Evolutionary conservation across 2,329 filamentous ascomycete species (phyloP).

Genomic region (Colletotrichum melonis): DNA sequence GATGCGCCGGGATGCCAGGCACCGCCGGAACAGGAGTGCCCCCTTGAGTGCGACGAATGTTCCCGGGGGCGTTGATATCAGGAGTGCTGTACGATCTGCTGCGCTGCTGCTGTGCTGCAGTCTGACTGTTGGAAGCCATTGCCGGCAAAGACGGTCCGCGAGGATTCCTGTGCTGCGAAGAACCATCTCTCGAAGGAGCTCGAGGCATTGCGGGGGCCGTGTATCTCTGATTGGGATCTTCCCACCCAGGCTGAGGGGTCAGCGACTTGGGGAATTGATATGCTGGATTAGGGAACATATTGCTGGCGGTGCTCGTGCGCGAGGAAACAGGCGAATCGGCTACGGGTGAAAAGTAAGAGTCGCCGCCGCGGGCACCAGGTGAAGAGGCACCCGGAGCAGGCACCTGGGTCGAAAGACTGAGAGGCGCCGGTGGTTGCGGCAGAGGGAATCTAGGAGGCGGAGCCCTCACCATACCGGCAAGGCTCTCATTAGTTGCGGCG

Average conservation of each 20-base stretch:
- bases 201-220: slow-evolving; percentile 89
- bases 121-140: slow-evolving; percentile 69
- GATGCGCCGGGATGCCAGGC: slow-evolving; percentile 79
- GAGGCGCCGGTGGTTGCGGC: slow-evolving; percentile 63
- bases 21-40: slow-evolving; percentile 73
- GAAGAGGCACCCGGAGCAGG: slow-evolving; percentile 58
- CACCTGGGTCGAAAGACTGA: slow-evolving; percentile 76
- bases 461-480: slow-evolving; percentile 67
- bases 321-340: slow-evolving; percentile 83
- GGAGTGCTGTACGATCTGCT: slow-evolving; percentile 95
- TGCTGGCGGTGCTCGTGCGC: slow-evolving; percentile 79
- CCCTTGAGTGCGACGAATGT: slow-evolving; percentile 66
- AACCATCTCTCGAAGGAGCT: slow-evolving; percentile 81
- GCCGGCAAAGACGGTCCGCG: slow-evolving; percentile 85
- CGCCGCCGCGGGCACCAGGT: slow-evolving; percentile 71
- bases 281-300: slow-evolving; percentile 70
- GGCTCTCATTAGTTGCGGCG: slow-evolving; percentile 79
- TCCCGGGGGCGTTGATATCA: slow-evolving; percentile 82
- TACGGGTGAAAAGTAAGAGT: slow-evolving; percentile 94
- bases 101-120: slow-evolving; percentile 73
- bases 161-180: slow-evolving; percentile 73
- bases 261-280: slow-evolving; percentile 80
- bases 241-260: slow-evolving; percentile 75
- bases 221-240: slow-evolving; percentile 82
- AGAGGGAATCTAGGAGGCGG: slow-evolving; percentile 80